These are phyloP conservation scores for Lindgomyces ingoldianus DNA, from an alignment of 495 filamentous ascomycete genomes.

Conservation along the genomic window DNA sequence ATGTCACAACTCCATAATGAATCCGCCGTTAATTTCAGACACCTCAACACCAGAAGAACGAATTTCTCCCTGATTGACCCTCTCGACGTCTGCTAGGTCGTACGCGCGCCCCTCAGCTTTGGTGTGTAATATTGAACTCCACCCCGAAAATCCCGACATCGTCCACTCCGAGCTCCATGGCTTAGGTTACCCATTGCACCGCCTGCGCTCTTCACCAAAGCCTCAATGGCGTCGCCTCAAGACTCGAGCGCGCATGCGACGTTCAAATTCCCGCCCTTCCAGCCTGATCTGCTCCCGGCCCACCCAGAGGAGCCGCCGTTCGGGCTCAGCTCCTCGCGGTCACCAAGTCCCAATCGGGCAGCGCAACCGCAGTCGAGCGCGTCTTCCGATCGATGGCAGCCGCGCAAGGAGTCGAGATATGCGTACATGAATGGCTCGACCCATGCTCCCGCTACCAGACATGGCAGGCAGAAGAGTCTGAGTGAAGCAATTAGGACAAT, in stretches of 20 bases:
- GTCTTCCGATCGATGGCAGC: slow-evolving; percentile 49
- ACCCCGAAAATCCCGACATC: background rate
- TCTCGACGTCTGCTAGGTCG: background rate
- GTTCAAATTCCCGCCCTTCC: slow-evolving; percentile 40
- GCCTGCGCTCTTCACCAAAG: slow-evolving; percentile 3
- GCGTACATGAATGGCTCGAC: slow-evolving; percentile 52
- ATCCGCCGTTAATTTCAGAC: background rate
- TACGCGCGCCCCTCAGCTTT: background rate
- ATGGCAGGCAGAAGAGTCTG: slow-evolving; percentile 77
- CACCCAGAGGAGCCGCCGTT: slow-evolving; percentile 30
- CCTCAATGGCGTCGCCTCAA: slow-evolving; percentile 32
- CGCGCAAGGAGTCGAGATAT: slow-evolving; percentile 52
- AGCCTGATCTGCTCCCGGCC: slow-evolving; percentile 36
- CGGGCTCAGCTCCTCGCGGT: slow-evolving; percentile 27
- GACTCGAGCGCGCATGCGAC: slow-evolving; percentile 25
- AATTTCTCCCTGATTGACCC: background rate
- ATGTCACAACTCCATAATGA: background rate
- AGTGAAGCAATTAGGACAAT: slow-evolving; percentile 82
- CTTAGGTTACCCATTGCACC: slow-evolving; percentile 13
- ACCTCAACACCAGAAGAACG: background rate
- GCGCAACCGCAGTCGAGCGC: slow-evolving; percentile 21
- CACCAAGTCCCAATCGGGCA: slow-evolving; percentile 24
- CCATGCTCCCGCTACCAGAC: slow-evolving; percentile 46
- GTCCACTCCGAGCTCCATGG: slow-evolving; percentile 13
- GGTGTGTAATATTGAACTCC: background rate